phyloP scores from a whole-genome alignment of 2,329 filamentous ascomycete species.

The Aaosphaeria arxii region DNA sequence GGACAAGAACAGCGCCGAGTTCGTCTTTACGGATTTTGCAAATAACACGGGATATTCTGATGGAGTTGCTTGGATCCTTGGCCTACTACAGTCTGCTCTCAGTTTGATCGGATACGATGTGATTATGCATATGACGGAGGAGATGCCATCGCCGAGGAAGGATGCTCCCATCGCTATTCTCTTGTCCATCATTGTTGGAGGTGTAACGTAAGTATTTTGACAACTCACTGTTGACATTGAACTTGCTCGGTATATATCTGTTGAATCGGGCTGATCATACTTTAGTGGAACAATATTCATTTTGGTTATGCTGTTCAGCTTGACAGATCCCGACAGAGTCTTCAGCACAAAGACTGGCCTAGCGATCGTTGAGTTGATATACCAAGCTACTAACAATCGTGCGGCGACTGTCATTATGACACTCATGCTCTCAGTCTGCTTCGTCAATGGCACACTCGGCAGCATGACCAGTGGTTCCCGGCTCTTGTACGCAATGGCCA shows the following conservation, averaged over 20 bases:
- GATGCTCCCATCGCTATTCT: conserved; percentile 46
- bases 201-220: conserved; percentile 36
- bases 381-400: conserved; percentile 41
- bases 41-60: conserved; percentile 36
- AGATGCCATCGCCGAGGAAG: conserved; percentile 43
- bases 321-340: conserved; percentile 37
- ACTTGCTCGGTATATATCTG: neutral
- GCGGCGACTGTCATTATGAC: conserved; percentile 42
- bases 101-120: conserved; percentile 44
- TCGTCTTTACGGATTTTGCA: conserved; percentile 45
- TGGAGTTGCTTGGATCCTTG: conserved; percentile 49
- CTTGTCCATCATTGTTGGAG: conserved; percentile 43
- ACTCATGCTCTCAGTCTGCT: conserved; percentile 43
- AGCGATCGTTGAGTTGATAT: conserved; percentile 47
- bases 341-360: conserved; percentile 41
- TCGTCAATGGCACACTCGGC: conserved; percentile 47
- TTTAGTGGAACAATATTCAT: conserved; percentile 38
- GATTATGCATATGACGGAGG: conserved; percentile 47
- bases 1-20: conserved; percentile 45
- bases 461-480: conserved; percentile 44
- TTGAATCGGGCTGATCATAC: neutral
- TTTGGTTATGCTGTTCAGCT: conserved; percentile 43
- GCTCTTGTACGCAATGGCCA: conserved; percentile 46
- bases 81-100: conserved; percentile 37
- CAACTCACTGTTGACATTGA: neutral